Evolutionary conservation across 2,329 filamentous ascomycete genomes (phyloP).

Genomic region (Fusarium veterinarium): DNA sequence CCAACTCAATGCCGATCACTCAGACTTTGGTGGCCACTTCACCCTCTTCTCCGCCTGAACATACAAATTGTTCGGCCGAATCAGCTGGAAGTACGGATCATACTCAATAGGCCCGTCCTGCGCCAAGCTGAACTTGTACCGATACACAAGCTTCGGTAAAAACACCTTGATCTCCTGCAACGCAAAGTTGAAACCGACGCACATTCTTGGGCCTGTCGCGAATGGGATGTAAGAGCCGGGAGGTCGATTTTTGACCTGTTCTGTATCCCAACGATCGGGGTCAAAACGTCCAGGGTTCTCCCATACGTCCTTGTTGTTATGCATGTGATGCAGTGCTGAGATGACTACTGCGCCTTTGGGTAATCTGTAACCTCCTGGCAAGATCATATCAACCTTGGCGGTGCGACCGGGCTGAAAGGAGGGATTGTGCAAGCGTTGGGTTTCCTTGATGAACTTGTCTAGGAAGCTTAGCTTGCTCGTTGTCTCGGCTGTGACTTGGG

Average conservation of each 20-base stretch:
- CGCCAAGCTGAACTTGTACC: slow-evolving; percentile 65
- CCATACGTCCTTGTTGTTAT: slow-evolving; percentile 67
- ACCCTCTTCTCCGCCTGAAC: slow-evolving; percentile 57
- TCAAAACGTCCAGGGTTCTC: slow-evolving; percentile 68
- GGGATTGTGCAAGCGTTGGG: slow-evolving; percentile 68
- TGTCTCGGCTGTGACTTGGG: slow-evolving; percentile 58
- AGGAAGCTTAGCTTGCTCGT: slow-evolving; percentile 61
- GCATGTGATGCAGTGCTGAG: slow-evolving; percentile 61
- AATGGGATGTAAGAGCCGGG: slow-evolving; percentile 68
- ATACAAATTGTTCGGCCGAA: slow-evolving; percentile 66
- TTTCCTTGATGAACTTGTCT: slow-evolving; percentile 71
- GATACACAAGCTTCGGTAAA: slow-evolving; percentile 66
- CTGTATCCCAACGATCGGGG: slow-evolving; percentile 69
- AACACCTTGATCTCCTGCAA: slow-evolving; percentile 70
- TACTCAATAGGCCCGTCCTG: slow-evolving; percentile 64
- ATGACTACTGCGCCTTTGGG: slow-evolving; percentile 65
- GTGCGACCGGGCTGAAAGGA: slow-evolving; percentile 72
- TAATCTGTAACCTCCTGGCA: slow-evolving; percentile 69
- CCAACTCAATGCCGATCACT: no score
- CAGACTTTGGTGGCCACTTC: slow-evolving; percentile 10
- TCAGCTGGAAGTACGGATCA: slow-evolving; percentile 69
- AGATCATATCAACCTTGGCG: slow-evolving; percentile 63
- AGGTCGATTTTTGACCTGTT: slow-evolving; percentile 63
- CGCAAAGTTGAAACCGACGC: slow-evolving; percentile 74
- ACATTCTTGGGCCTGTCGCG: slow-evolving; percentile 65